Conservation (phyloP, 1,139 yeast genomes). For the Candida mesenterica region DNA sequence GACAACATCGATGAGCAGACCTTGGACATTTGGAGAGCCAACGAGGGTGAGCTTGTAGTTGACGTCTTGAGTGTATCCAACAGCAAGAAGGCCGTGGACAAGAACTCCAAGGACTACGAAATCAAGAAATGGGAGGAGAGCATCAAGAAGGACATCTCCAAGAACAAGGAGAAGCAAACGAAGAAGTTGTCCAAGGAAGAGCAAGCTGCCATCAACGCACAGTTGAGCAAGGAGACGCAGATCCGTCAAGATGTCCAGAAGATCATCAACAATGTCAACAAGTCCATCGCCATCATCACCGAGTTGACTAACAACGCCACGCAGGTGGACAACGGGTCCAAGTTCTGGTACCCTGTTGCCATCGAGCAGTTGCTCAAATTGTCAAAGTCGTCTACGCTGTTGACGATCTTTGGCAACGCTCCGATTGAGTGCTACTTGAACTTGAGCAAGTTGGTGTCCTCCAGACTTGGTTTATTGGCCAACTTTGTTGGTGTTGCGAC, state of each 20-base stretch:
- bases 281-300: constrained; percentile 53
- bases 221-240: constrained; percentile 56
- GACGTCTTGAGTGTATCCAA: constrained; percentile 52
- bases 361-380: constrained; percentile 46
- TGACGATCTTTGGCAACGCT: constrained; percentile 38
- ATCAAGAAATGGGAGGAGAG: constrained; percentile 88
- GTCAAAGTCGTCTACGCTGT: constrained; percentile 32
- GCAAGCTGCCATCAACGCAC: constrained; percentile 56
- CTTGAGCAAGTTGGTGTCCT: constrained; percentile 41
- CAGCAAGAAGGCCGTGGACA: constrained; percentile 42
- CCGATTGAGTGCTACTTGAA: constrained; percentile 40
- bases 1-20: constrained; percentile 23
- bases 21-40: constrained; percentile 62
- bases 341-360: constrained; percentile 70
- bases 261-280: constrained; percentile 37
- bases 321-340: constrained; percentile 65
- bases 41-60: constrained; percentile 68
- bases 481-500: constrained; percentile 66
- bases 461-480: constrained; percentile 52
- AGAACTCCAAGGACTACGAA: constrained; percentile 80
- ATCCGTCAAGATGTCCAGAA: constrained; percentile 49
- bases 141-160: constrained; percentile 71
- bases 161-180: constrained; percentile 32
- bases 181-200: constrained; percentile 79
- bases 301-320: constrained; percentile 52